phyloP scores from a whole-genome alignment of 306 rosid genomes.

The Acacia confusa region DNA sequence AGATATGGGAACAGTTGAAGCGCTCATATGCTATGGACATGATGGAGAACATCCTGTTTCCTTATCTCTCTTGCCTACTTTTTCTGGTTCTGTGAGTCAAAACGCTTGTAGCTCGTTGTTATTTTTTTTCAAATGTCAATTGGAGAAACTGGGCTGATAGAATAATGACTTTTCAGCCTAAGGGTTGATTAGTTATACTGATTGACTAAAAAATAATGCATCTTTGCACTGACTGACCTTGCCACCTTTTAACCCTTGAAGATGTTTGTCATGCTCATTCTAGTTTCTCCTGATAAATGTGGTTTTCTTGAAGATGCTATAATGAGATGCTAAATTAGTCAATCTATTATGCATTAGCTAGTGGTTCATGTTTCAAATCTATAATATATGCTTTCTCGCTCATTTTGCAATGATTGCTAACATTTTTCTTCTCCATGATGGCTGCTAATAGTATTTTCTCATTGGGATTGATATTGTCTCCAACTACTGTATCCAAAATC shows the following conservation, averaged over 20 bases:
- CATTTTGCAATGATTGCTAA: background rate
- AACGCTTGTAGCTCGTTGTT: background rate
- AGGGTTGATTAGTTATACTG: background rate
- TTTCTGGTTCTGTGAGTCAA: constrained; percentile 39
- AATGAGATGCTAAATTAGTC: background rate
- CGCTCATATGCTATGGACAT: constrained; percentile 25
- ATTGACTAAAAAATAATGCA: background rate
- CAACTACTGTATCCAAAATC: background rate
- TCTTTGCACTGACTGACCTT: background rate
- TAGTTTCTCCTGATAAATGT: background rate
- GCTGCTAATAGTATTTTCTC: background rate
- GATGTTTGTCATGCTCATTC: background rate
- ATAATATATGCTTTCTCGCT: background rate
- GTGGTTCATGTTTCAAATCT: constrained; percentile 7
- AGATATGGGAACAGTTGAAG: constrained; percentile 25
- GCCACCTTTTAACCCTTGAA: background rate
- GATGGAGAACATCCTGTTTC: constrained; percentile 23
- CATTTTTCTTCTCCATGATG: background rate
- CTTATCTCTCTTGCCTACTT: constrained; percentile 18
- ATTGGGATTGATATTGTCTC: background rate
- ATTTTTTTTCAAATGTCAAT: background rate
- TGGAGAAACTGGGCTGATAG: background rate
- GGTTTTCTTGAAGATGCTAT: background rate
- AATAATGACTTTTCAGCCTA: background rate
- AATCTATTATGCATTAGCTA: background rate